Percentiles rank a stretch among this genome's conserved stretches.
phyloP scores from a whole-genome alignment of 1,284 basidiomycete species.

The Athelia psychrophila region DNA sequence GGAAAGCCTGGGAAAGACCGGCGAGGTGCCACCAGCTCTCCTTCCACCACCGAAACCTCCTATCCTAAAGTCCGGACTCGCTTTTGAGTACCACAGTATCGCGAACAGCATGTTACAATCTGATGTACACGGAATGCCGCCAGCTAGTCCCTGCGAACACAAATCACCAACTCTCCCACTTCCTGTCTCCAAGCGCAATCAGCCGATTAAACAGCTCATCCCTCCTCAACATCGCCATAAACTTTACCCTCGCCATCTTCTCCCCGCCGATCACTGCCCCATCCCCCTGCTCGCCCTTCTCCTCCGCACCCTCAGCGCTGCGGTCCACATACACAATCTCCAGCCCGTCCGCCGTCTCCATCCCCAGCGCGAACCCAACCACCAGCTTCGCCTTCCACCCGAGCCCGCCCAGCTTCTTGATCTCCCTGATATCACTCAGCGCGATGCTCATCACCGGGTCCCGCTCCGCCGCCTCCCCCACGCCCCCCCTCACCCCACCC shows the following conservation, averaged over 20 bases:
- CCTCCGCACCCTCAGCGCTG: background rate
- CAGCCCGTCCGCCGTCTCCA: background rate
- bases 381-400: background rate
- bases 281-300: background rate
- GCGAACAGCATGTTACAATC: too few relatives aligned
- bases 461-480: background rate
- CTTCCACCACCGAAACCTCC: too few relatives aligned
- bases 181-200: background rate
- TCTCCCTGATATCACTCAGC: background rate
- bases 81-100: too few relatives aligned
- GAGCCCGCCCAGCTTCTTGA: background rate
- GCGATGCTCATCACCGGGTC: background rate
- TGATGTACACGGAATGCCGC: too few relatives aligned
- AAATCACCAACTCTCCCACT: slow-evolving; percentile 1
- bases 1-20: too few relatives aligned
- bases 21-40: too few relatives aligned
- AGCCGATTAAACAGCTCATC: background rate
- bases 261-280: too few relatives aligned
- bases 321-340: background rate
- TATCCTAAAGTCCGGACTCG: too few relatives aligned
- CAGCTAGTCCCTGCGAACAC: too few relatives aligned
- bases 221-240: background rate
- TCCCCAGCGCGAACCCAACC: background rate
- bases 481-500: background rate
- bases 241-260: background rate